Evolutionary conservation across 345 rosid genomes (phyloP), one percentile per base, ranked within the genome.

Genomic region (Ceriops zippeliana): DNA sequence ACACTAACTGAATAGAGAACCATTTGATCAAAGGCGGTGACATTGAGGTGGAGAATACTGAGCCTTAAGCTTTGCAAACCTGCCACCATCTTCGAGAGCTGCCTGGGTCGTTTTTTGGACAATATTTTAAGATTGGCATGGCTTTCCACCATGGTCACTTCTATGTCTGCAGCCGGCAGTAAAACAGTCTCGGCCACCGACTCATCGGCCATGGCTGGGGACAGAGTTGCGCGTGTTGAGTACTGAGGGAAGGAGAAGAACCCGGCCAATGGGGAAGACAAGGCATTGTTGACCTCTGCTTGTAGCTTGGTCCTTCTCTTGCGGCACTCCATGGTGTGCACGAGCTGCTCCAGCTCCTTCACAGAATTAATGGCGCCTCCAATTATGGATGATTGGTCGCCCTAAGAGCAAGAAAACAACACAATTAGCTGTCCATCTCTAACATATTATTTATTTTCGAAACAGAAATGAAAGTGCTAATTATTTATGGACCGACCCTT

Each of bases 311-410:
- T 75, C 70, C 77, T 77, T 63, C 37, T 34, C 37, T 79, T 88
- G 15, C 79, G 79, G 53, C 85, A 79, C 73, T 86, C 85, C 84
- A 85, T 85, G 62, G 93, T 80, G 76, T 86, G 98, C 74, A 86
- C 71, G 20, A 83, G 87, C 74, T 90, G 91, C 73, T 92, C 97
- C 22, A 92, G 82, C 83, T 90, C 93, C 87, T 92, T 92, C 71
- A 92, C 85, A 77, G 82, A 90, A 71, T 86, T 90, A 71, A 92
- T 92, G 19, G 98, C 92, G 38, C 96, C 96, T 22, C 98, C 98
- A 49, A 92, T 81, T 52, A 90, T 90, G 21, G 98, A 92, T 20
- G 98, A 96, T 83, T 92, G 96, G 78, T 92, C 98, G 34, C 96
- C 96, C 98, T 92, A 34, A 34, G 37, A 34, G 62, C 1, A 7